These are phyloP conservation scores for Candida jianshihensis DNA, from an alignment of 805 yeast species.

Conservation along the genomic window DNA sequence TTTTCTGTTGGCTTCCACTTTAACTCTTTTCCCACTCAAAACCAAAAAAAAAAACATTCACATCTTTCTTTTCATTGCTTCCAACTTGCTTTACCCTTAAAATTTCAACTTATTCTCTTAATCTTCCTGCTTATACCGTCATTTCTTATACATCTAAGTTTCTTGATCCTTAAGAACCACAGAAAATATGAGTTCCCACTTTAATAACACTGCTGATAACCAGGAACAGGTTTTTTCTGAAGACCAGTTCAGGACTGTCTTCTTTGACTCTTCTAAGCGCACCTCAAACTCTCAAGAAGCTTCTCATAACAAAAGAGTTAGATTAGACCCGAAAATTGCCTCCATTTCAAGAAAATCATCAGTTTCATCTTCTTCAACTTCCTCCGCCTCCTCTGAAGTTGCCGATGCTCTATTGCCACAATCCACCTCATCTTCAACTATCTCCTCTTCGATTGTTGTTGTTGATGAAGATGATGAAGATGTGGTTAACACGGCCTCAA, in stretches of 20 bases:
- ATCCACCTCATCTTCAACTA: conserved; percentile 5
- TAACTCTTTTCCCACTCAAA: too few relatives aligned
- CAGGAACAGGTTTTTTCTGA: conserved; percentile 25
- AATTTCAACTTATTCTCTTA: too few relatives aligned
- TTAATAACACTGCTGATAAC: conserved; percentile 28
- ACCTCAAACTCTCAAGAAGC: conserved; percentile 11
- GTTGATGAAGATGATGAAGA: conserved; percentile 11
- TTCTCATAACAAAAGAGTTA: conserved; percentile 27
- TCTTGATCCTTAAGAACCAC: too few relatives aligned
- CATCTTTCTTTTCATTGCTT: too few relatives aligned
- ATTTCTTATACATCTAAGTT: background rate
- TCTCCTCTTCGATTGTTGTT: conserved; percentile 1
- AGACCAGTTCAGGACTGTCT: conserved; percentile 23
- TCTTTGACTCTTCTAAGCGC: conserved; percentile 21
- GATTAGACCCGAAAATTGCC: conserved; percentile 17
- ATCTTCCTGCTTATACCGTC: too few relatives aligned
- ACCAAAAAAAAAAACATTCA: too few relatives aligned
- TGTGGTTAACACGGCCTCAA: conserved; percentile 5
- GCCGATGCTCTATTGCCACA: background rate
- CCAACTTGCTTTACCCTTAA: too few relatives aligned
- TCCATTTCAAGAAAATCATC: conserved; percentile 6
- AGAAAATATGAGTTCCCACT: conserved; percentile 29
- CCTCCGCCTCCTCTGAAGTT: background rate
- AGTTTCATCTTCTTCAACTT: conserved; percentile 1
- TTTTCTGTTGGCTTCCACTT: too few relatives aligned